These are phyloP conservation scores for Paramecium octaurelia DNA, from an alignment of 73 alveolate genomes.

Conservation along the genomic window DNA sequence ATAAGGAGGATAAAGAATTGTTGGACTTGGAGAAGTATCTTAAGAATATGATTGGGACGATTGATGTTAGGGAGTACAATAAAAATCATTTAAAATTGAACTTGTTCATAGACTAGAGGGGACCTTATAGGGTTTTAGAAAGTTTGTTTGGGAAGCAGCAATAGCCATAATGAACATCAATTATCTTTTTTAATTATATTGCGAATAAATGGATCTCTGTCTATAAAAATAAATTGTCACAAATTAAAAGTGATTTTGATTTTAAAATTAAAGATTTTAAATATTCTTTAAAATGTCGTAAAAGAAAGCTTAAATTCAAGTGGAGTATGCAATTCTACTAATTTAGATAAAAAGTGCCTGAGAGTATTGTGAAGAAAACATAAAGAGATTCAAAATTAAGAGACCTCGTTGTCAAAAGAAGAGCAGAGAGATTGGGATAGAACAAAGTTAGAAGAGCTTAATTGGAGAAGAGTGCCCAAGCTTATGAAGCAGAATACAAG, in stretches of 20 bases:
- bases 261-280: constrained; percentile 36
- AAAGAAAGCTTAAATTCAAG: neutral
- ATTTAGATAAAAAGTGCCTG: constrained; percentile 57
- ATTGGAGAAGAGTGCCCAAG: constrained; percentile 52
- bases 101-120: neutral
- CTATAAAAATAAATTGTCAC: neutral
- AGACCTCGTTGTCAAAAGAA: constrained; percentile 22
- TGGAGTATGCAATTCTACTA: neutral
- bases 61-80: constrained; percentile 38
- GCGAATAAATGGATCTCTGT: neutral
- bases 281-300: neutral
- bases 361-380: neutral
- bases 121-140: constrained; percentile 33
- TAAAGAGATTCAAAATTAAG: constrained; percentile 58
- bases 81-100: neutral
- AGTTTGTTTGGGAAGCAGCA: neutral
- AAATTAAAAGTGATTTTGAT: neutral
- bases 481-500: constrained; percentile 58
- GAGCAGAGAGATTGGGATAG: constrained; percentile 43
- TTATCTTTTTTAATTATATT: neutral
- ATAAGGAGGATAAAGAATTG: constrained; percentile 70
- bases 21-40: constrained; percentile 8
- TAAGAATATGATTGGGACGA: neutral
- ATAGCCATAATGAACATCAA: neutral
- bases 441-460: constrained; percentile 53